Percentiles rank a stretch among this genome's conserved stretches.
phyloP scores from a whole-genome alignment of 2,329 filamentous ascomycete species.

The Diaporthe sp. region DNA sequence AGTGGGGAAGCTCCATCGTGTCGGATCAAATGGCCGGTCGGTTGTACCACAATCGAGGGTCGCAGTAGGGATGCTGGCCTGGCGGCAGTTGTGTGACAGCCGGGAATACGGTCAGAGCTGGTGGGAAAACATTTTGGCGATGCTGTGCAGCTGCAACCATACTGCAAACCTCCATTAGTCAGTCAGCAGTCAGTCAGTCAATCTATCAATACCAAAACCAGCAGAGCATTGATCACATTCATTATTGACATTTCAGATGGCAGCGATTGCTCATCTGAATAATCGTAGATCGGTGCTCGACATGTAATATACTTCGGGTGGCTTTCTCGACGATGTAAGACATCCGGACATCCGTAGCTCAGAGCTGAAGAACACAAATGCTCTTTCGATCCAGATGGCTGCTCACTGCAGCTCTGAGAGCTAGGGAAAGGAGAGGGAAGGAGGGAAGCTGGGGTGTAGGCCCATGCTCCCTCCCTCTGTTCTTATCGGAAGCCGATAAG shows the following conservation, averaged over 20 bases:
- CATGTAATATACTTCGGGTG: background rate
- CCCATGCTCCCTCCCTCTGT: background rate
- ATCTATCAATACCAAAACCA: too few relatives aligned
- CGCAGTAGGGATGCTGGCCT: background rate
- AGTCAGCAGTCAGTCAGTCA: background rate
- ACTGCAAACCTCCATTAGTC: background rate
- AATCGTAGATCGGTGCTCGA: background rate
- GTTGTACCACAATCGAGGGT: background rate
- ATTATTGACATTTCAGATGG: background rate
- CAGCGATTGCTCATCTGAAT: background rate
- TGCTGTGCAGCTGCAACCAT: background rate
- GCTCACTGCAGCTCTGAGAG: background rate
- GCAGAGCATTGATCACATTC: background rate
- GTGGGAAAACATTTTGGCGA: slow-evolving; percentile 28
- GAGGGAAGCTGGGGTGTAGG: background rate
- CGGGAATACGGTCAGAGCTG: background rate
- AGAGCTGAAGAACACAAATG: background rate
- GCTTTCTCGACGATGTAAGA: too few relatives aligned
- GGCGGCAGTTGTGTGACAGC: slow-evolving; percentile 29
- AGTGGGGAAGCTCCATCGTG: slow-evolving; percentile 32
- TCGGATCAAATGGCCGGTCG: background rate
- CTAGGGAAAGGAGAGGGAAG: background rate
- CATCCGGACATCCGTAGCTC: slow-evolving; percentile 4
- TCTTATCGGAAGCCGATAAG: slow-evolving; percentile 20
- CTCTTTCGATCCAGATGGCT: background rate